phyloP scores from a whole-genome alignment of 2,329 filamentous ascomycete species.

The Rutstroemia sp. region DNA sequence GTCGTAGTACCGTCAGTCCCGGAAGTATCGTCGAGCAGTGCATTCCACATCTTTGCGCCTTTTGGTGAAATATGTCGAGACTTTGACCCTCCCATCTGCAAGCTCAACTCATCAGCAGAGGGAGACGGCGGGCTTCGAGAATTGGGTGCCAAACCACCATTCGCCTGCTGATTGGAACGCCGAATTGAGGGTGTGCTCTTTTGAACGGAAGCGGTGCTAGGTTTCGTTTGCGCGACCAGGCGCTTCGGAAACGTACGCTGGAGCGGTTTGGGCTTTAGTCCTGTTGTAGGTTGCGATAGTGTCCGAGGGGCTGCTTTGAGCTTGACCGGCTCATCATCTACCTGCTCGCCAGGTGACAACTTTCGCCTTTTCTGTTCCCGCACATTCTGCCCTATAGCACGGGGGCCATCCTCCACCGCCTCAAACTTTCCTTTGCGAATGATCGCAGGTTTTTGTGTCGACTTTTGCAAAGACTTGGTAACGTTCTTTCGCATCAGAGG shows the following conservation, averaged over 20 bases:
- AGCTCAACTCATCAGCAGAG: neutral
- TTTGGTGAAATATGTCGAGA: slow-evolving; percentile 17
- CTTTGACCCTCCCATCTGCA: neutral
- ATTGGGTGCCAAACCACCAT: neutral
- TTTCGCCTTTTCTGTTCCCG: slow-evolving; percentile 24
- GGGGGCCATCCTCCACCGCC: neutral
- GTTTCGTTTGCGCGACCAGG: neutral
- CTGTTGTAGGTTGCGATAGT: neutral
- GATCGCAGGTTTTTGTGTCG: neutral
- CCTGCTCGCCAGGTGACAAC: slow-evolving; percentile 17
- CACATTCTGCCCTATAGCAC: neutral
- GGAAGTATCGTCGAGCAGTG: neutral
- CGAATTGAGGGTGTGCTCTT: neutral
- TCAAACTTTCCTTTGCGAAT: neutral
- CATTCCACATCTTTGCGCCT: slow-evolving; percentile 22
- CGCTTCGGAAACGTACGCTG: neutral
- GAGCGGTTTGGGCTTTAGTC: neutral
- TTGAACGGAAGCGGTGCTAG: neutral
- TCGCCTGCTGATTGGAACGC: neutral
- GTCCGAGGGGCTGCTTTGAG: neutral
- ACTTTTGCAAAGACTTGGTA: slow-evolving; percentile 5
- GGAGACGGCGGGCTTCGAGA: neutral
- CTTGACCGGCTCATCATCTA: slow-evolving; percentile 2
- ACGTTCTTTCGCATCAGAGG: slow-evolving; percentile 6
- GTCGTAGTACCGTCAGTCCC: neutral